Percentiles rank a stretch among this genome's conserved stretches.
phyloP scores from a whole-genome alignment of 1,284 basidiomycete genomes.

The Papiliotrema laurentii region DNA sequence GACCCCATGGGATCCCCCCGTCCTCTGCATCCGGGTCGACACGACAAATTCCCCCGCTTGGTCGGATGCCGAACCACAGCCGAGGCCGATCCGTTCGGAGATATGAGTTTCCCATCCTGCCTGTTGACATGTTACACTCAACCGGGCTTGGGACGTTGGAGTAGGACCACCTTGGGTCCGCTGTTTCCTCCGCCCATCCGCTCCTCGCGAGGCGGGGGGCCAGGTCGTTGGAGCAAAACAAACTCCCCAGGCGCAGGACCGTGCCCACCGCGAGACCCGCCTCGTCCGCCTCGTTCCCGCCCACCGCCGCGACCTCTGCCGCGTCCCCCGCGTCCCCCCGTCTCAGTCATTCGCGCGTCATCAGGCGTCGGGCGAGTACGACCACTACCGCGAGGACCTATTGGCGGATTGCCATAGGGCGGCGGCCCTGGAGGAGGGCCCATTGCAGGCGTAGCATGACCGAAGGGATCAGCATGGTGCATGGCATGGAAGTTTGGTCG shows the following conservation, averaged over 20 bases:
- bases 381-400: background rate
- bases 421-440: background rate
- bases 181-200: background rate
- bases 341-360: background rate
- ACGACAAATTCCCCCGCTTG: too few species aligned
- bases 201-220: slow-evolving; percentile 18
- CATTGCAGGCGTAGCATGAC: background rate
- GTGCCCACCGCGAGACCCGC: background rate
- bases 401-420: background rate
- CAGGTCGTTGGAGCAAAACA: slow-evolving; percentile 39
- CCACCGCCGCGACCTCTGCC: slow-evolving; percentile 13
- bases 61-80: too few species aligned
- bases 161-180: slow-evolving; percentile 15
- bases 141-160: slow-evolving; percentile 19
- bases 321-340: slow-evolving; percentile 18
- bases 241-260: slow-evolving; percentile 23
- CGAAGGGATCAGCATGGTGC: background rate
- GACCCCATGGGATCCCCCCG: background rate
- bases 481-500: background rate
- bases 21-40: background rate
- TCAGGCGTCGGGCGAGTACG: background rate
- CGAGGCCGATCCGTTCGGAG: too few species aligned
- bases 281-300: slow-evolving; percentile 8
- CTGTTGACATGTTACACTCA: too few species aligned
- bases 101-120: too few species aligned